Evolutionary conservation across 345 rosid genomes (phyloP), one percentile per base, ranked within the genome.

Genomic region (Sonneratia caseolaris): DNA sequence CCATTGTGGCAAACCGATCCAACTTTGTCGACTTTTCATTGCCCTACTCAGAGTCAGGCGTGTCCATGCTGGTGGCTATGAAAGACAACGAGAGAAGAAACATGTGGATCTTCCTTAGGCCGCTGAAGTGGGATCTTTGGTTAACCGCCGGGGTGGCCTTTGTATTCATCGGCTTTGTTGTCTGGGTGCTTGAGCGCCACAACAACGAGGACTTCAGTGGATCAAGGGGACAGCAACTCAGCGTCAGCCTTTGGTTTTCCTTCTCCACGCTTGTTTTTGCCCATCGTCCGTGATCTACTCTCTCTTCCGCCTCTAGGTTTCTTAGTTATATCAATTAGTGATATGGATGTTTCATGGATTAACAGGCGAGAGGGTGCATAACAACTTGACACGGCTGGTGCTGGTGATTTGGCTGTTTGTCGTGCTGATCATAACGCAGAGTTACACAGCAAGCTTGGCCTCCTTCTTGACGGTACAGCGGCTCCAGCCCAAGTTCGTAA

Each of bases 11-110:
- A 1, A 64, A 85, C 11, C 84, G 96, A 56, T 83, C 97, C 11
- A 1, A 0, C 7, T 65, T 18, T 37, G 93, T 77, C 7, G 98
- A 93, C 40, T 93, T 89, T 71, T 84, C 96, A 3, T 48, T 91
- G 64, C 98, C 97, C 0, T 93, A 75, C 77, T 78, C 91, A 6
- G 89, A 88, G 57, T 83, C 93, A 0, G 93, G 96, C 9, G 92
- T 84, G 66, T 76, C 80, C 40, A 77, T 83, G 84, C 74, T 86
- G 37, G 90, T 82, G 72, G 65, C 71, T 43, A 73, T 74, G 0
- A 21, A 74, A 64, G 64, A 71, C 0, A 70, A 76, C 14, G 74
- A 16, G 37, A 66, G 68, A 49, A 81, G 68, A 57, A 76, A 82
- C 68, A 72, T 76, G 65, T 85, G 89, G 91, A 78, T 81, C 56